Evolutionary conservation across 306 rosid genomes (phyloP).

Genomic region (Lupinus albus): DNA sequence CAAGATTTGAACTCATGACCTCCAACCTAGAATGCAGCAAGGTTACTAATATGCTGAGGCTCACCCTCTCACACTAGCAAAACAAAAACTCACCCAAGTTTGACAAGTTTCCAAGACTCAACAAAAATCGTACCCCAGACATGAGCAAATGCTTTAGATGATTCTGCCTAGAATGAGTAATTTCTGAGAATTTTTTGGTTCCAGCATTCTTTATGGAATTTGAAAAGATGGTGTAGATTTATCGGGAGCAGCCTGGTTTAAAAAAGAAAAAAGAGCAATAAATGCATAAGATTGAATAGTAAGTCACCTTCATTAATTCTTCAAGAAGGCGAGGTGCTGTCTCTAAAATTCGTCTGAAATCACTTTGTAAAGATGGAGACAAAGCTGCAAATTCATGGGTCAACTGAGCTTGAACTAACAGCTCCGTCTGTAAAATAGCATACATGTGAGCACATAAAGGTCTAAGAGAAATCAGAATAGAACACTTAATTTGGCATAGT

Average conservation of each 20-base stretch:
- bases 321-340: slow-evolving; percentile 96
- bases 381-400: slow-evolving; percentile 72
- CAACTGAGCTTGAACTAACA: slow-evolving; percentile 94
- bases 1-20: too few species aligned
- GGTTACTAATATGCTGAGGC: too few species aligned
- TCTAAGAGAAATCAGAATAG: slow-evolving; percentile 36
- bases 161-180: slow-evolving; percentile 12
- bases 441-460: slow-evolving; percentile 36
- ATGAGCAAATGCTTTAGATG: slow-evolving; percentile 6
- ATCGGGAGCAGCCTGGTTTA: slow-evolving; percentile 19
- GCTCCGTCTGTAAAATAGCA: slow-evolving; percentile 73
- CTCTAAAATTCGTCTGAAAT: slow-evolving; percentile 84
- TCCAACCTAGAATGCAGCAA: too few species aligned
- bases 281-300: slow-evolving; percentile 36
- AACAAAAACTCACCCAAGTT: not conserved
- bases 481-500: slow-evolving; percentile 20
- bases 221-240: slow-evolving; percentile 10
- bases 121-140: slow-evolving; percentile 5
- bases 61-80: too few species aligned
- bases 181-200: slow-evolving; percentile 4
- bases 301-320: slow-evolving; percentile 92
- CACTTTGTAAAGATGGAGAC: slow-evolving; percentile 78
- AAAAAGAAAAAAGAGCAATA: slow-evolving; percentile 27
- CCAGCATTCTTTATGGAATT: not conserved
- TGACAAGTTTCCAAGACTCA: slow-evolving; percentile 17